A percentile compares a stretch with the other conserved stretches of the same genome.
These are phyloP conservation scores for Cystobasidiopsis lactophilus DNA, from an alignment of 768 basidiomycete species.

Conservation along the genomic window DNA sequence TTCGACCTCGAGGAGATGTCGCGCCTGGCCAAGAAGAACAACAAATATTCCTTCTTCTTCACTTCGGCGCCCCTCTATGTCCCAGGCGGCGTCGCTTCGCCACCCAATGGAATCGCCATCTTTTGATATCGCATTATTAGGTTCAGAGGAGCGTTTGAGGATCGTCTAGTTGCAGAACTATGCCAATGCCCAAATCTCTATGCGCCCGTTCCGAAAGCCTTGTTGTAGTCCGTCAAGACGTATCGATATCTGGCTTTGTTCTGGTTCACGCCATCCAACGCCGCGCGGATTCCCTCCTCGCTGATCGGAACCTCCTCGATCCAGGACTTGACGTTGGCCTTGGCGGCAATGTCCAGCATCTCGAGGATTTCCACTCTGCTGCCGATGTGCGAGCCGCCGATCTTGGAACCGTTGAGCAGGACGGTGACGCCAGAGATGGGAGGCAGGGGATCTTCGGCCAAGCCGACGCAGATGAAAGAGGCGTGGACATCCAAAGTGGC, in stretches of 20 bases:
- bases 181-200: too few relatives aligned
- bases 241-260: background rate
- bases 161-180: too few relatives aligned
- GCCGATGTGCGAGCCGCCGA: slow-evolving; percentile 31
- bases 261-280: slow-evolving; percentile 1
- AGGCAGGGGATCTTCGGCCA: slow-evolving; percentile 14
- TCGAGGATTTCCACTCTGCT: slow-evolving; percentile 35
- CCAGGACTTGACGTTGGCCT: slow-evolving; percentile 27
- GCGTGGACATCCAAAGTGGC: slow-evolving; percentile 34
- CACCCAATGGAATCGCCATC: slow-evolving; percentile 1
- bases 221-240: too few relatives aligned
- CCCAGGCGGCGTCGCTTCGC: slow-evolving; percentile 10
- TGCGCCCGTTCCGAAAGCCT: too few relatives aligned
- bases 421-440: slow-evolving; percentile 8
- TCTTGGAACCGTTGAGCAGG: slow-evolving; percentile 11
- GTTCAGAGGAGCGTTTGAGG: too few relatives aligned
- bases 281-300: slow-evolving; percentile 4
- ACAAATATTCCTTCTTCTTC: slow-evolving; percentile 13
- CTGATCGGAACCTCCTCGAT: slow-evolving; percentile 17
- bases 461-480: slow-evolving; percentile 32
- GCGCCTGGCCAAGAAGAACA: slow-evolving; percentile 1
- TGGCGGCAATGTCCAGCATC: slow-evolving; percentile 38
- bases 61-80: slow-evolving; percentile 11
- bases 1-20: slow-evolving; percentile 13
- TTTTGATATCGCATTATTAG: too few relatives aligned